Evolutionary conservation across 352 stramenopile genomes (phyloP).

Genomic region (Phytophthora fragariaefolia): DNA sequence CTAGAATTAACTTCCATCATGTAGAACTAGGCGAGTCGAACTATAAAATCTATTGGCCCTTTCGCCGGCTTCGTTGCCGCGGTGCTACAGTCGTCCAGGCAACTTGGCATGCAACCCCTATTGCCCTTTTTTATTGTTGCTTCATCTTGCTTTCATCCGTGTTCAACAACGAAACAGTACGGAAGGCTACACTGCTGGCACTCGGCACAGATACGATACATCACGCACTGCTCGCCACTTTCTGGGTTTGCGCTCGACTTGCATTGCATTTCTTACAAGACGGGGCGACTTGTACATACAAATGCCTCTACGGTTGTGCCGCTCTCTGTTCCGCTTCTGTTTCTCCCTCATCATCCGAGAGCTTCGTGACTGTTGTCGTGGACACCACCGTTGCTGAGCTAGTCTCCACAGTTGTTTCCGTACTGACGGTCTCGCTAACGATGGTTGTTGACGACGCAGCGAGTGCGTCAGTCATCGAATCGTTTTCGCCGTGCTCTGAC

Average conservation of each 20-base stretch:
- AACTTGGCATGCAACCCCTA: constrained; percentile 23
- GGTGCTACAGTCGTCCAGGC: constrained; percentile 11
- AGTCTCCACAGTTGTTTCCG: constrained; percentile 25
- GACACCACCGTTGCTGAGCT: constrained; percentile 20
- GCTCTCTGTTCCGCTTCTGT: constrained; percentile 15
- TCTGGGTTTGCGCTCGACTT: constrained; percentile 1
- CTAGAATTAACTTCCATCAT: constrained; percentile 1
- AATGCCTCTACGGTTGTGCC: constrained; percentile 29
- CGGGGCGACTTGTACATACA: constrained; percentile 27
- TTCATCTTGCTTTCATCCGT: neutral
- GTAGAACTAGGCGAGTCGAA: constrained; percentile 7
- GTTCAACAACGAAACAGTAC: no score
- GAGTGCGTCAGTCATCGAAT: constrained; percentile 1
- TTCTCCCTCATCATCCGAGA: constrained; percentile 21
- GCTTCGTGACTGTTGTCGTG: constrained; percentile 21
- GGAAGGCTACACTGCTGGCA: neutral
- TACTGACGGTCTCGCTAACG: constrained; percentile 23
- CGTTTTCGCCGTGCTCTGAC: constrained; percentile 40
- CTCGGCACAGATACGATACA: constrained; percentile 26
- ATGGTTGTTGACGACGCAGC: constrained; percentile 14
- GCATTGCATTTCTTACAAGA: constrained; percentile 7
- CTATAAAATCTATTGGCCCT: constrained; percentile 20
- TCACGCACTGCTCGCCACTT: constrained; percentile 16
- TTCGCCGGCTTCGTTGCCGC: neutral
- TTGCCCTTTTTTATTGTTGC: constrained; percentile 27